Evolutionary conservation across 2,329 filamentous ascomycete genomes (phyloP), one percentile per base, ranked within the genome.

Genomic region (Pseudogymnoascus sp.): DNA sequence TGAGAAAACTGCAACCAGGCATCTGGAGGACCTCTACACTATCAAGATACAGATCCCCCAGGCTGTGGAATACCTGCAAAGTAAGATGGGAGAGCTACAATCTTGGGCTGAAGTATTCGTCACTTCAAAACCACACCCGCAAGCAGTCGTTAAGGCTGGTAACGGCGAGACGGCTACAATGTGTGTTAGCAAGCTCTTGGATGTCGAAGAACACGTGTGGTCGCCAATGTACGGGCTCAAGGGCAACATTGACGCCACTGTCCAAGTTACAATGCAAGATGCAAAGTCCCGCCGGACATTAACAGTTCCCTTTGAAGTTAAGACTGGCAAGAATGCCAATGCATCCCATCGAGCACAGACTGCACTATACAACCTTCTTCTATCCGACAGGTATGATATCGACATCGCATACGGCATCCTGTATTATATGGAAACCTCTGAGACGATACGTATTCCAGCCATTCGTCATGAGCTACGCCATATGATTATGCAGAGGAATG

Each of bases 121-220:
- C 8, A 82, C 86, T 3, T 78, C 83, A 2, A 78, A 82, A 61
- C 91, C 91, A 30, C 69, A 87, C 81, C 69, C 79, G 4, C 83
- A 87, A 65, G 91, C 91, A 2, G 71, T 90, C 39, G 87, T 95
- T 22, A 87, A 90, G 66, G 91, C 92, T 65, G 83, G 89, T 54
- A 88, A 91, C 69, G 88, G 88, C 39, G 84, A 88, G 60, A 88
- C 86, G 66, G 84, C 88, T 9, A 87, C 81, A 62, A 87, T 97
- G 81, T 91, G 89, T 67, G 86, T 99, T 67, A 95, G 87, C 69
- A 99, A 97, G 71, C 79, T 99, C 28, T 86, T 99, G 12, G 94
- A 97, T 70, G 90, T 99, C 8, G 94, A 99, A 72, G 94, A 99
- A 73, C 94, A 97, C 70, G 86, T 99, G 28, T 99, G 94, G 94